Evolutionary conservation across 2,329 filamentous ascomycete species (phyloP).

Genomic region (Sporothrix mexicana): DNA sequence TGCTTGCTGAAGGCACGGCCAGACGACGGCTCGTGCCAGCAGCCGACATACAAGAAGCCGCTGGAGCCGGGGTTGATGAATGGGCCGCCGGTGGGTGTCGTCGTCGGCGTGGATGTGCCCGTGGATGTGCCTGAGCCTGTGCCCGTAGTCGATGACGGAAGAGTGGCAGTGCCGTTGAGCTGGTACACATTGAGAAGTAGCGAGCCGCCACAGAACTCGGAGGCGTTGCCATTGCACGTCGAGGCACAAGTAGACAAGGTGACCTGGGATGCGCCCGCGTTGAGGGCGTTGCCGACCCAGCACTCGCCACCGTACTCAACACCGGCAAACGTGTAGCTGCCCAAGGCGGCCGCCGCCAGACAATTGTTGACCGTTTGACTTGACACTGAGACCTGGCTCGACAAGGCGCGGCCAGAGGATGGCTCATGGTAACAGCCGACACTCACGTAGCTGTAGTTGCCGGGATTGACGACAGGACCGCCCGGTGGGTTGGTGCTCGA

Average conservation of each 20-base stretch:
- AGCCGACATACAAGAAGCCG: constrained; percentile 45
- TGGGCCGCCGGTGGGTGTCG: constrained; percentile 35
- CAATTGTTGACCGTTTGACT: constrained; percentile 41
- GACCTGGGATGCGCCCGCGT: constrained; percentile 34
- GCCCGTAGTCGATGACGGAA: not conserved
- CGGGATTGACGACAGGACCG: constrained; percentile 47
- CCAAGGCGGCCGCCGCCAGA: constrained; percentile 39
- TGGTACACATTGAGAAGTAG: constrained; percentile 38
- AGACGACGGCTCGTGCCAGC: constrained; percentile 43
- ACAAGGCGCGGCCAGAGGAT: constrained; percentile 38
- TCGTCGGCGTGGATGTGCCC: not conserved
- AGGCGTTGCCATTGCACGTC: constrained; percentile 38
- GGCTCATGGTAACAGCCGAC: constrained; percentile 47
- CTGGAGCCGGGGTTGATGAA: constrained; percentile 45
- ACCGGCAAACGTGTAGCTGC: constrained; percentile 41
- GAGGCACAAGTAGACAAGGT: constrained; percentile 42
- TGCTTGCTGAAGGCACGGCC: constrained; percentile 37
- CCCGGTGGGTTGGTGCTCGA: constrained; percentile 34
- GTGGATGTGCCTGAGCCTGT: not conserved
- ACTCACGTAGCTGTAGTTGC: constrained; percentile 43
- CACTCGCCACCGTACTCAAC: constrained; percentile 45
- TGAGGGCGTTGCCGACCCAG: constrained; percentile 33
- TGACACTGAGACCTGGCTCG: constrained; percentile 32
- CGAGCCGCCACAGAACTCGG: constrained; percentile 39
- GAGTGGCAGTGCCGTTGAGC: constrained; percentile 34